Base-by-base conservation (phyloP, 2,329 filamentous ascomycete genomes). In the Microthyrium microscopicum region DNA sequence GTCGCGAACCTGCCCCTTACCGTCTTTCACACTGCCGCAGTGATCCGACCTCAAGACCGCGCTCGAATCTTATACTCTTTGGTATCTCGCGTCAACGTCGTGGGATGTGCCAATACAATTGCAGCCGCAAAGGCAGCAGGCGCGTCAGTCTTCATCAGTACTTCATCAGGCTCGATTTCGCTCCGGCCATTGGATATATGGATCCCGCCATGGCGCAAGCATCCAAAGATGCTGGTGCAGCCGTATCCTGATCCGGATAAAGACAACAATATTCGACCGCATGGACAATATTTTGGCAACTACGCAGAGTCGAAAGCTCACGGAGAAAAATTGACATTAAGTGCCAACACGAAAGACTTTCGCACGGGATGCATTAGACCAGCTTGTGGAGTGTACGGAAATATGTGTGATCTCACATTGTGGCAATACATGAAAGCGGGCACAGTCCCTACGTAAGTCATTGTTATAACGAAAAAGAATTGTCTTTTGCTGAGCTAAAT, bases 11-110 rank as follows among this genome's bases (percentile, higher is more conserved):
- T 62, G 3, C 66, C 67, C 2, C 48, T 72, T 17, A 70, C 66
- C 1, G 66, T 72, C 11, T 69, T 66, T 43, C 68, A 72, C 49
- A 70, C 62, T 1, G 68, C 66, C 3, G 68, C 67, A 1, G 54
- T 60, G 4, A 70, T 72, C 37, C 53, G 64, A 8, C 58, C 64
- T 0, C 57, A 54, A 12, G 66, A 71, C 35, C 59, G 67, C 5
- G 54, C 57, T 31, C 43, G 46, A 29, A 47, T 54, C 20, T 51
- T 63, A 20, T 66, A 70, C 40, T 46, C 53, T 17, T 56, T 59
- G 18, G 56, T 57, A 34, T 54, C 54, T 31, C 48, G 52, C 13
- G 63, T 70, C 34, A 73, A 72, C 39, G 54, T 68, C 17, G 46
- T 43, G 6, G 68, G 67, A 6, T 64, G 65, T 2, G 48, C 49